Conservation (phyloP, 768 basidiomycete genomes). For the Termitomyces sp. region DNA sequence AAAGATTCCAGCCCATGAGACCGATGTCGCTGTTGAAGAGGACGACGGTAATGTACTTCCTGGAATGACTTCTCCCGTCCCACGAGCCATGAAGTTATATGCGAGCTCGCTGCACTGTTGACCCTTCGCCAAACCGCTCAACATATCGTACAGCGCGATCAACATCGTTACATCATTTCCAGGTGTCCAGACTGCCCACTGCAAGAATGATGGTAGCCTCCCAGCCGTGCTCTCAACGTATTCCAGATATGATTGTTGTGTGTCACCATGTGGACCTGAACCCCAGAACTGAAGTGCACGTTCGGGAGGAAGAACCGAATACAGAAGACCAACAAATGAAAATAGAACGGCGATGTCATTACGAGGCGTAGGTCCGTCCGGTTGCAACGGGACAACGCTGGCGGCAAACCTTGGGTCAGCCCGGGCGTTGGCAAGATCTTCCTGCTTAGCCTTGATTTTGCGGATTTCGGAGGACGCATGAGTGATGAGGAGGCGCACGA, state of each 20-base stretch:
- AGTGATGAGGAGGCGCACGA: constrained; percentile 67
- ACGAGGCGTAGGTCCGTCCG: constrained; percentile 48
- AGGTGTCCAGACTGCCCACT: constrained; percentile 89
- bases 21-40: constrained; percentile 48
- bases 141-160: constrained; percentile 85
- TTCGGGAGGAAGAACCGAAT: constrained; percentile 69
- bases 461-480: constrained; percentile 79
- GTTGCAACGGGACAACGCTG: constrained; percentile 34
- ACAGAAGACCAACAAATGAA: constrained; percentile 79
- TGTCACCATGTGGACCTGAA: constrained; percentile 44
- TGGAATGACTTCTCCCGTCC: constrained; percentile 65
- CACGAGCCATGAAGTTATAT: constrained; percentile 84
- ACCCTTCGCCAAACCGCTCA: constrained; percentile 78
- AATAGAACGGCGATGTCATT: constrained; percentile 86
- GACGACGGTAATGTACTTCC: constrained; percentile 54
- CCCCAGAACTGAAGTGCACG: constrained; percentile 87
- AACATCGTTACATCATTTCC: constrained; percentile 69
- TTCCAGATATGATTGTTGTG: constrained; percentile 52
- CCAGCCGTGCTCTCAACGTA: constrained; percentile 56
- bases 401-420: constrained; percentile 57
- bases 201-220: constrained; percentile 72
- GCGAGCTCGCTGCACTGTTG: constrained; percentile 83
- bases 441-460: constrained; percentile 87
- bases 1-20: constrained; percentile 81
- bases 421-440: constrained; percentile 73